Evolutionary conservation across 1,284 basidiomycete species (phyloP).

Genomic region (Tilletia horrida): DNA sequence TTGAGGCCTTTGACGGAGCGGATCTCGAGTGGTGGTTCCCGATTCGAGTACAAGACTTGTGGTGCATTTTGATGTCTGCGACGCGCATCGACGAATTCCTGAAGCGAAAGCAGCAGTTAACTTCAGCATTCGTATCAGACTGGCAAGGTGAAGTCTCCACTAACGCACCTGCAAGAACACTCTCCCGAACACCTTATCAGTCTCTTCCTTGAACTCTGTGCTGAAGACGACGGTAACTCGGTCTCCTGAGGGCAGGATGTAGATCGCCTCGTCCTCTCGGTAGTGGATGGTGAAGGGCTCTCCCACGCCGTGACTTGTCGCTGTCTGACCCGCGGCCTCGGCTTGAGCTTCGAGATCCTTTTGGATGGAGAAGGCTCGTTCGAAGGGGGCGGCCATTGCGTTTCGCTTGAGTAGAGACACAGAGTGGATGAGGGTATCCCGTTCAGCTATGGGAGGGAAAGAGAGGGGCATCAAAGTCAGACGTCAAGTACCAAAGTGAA

Average conservation of each 20-base stretch:
- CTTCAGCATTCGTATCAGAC: too few species aligned
- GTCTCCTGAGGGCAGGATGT: conserved; percentile 85
- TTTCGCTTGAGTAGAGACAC: conserved; percentile 87
- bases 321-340: conserved; percentile 56
- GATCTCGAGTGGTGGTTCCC: conserved; percentile 93
- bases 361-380: conserved; percentile 81
- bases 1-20: conserved; percentile 77
- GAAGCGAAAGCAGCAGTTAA: background rate
- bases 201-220: conserved; percentile 94
- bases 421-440: conserved; percentile 68
- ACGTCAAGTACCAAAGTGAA: too few species aligned
- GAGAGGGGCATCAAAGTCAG: background rate
- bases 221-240: conserved; percentile 97
- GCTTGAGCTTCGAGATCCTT: conserved; percentile 70
- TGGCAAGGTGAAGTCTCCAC: background rate
- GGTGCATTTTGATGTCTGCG: conserved; percentile 94
- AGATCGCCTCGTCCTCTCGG: conserved; percentile 88
- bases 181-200: conserved; percentile 92
- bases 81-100: conserved; percentile 98
- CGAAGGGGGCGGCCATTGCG: conserved; percentile 90
- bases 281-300: conserved; percentile 92
- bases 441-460: conserved; percentile 30
- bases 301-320: conserved; percentile 59
- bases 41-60: conserved; percentile 93
- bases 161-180: conserved; percentile 87